Base-by-base conservation (phyloP, 495 filamentous ascomycete genomes). In the Rhizodiscina lignyota region DNA sequence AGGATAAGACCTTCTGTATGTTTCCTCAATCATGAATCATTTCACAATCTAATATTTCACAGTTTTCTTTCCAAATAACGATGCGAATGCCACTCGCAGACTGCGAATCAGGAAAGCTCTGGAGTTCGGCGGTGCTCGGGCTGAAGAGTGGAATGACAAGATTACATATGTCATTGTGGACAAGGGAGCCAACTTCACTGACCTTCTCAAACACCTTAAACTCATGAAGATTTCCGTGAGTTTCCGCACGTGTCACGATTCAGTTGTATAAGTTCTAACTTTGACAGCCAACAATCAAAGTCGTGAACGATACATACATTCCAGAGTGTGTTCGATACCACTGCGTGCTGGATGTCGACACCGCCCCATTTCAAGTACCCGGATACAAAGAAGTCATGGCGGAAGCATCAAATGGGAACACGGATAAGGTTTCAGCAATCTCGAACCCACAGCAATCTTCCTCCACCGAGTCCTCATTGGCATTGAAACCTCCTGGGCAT, bases 41-140 rank as follows among this genome's bases (percentile, higher is more conserved):
- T 15, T 0, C 21, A 16, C 24, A 27, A 27, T 27, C 24, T 30
- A 20, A 5, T 20, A 21, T 18, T 31, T 45, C 16, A 2, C 26
- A 76, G 72, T 69, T 44, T 97, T 92, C 52, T 67, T 89, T 18
- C 89, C 84, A 0, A 80, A 86, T 39, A 73, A 79, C 41, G 75
- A 85, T 43, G 63, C 77, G 27, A 67, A 73, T 13, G 68, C 67
- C 1, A 56, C 68, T 1, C 68, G 87, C 16, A 68, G 67, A 36
- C 45, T 77, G 18, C 73, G 79, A 19, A 87, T 94, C 28, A 65
- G 65, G 18, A 83, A 76, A 51, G 75, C 78, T 0, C 64, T 70
- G 37, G 76, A 87, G 44, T 77, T 76, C 48, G 89, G 89, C 19
- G 87, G 74, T 4, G 56, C 51, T 4, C 80, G 79, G 69, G 54